phyloP scores from a whole-genome alignment of 306 rosid species.

The Sechiopsis laciniata region DNA sequence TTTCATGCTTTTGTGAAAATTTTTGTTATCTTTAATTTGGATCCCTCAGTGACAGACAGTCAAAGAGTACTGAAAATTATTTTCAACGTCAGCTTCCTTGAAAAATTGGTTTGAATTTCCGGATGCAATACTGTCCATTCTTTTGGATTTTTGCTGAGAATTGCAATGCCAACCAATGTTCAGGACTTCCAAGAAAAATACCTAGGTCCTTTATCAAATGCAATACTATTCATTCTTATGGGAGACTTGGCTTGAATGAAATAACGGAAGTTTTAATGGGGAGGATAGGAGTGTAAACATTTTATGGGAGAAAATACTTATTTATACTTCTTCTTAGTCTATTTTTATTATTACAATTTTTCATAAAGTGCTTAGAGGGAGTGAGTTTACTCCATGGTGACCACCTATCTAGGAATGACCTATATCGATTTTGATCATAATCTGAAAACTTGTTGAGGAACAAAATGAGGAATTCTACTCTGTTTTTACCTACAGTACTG shows the following conservation, averaged over 20 bases:
- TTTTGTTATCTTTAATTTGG: neutral
- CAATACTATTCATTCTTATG: neutral
- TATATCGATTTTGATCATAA: neutral
- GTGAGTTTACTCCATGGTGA: too few relatives aligned
- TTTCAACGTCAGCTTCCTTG: constrained; percentile 10
- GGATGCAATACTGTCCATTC: neutral
- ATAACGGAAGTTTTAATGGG: neutral
- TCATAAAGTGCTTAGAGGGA: too few relatives aligned
- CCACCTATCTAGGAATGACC: too few relatives aligned
- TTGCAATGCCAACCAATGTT: neutral
- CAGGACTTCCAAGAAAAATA: neutral
- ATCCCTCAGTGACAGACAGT: neutral
- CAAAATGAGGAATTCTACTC: neutral
- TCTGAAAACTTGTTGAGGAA: neutral
- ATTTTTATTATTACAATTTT: neutral
- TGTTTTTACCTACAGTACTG: neutral
- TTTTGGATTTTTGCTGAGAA: neutral
- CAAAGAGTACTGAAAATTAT: neutral
- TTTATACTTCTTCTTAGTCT: neutral
- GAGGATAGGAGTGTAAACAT: neutral
- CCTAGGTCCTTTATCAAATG: neutral
- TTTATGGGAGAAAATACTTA: neutral
- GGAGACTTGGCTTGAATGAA: neutral
- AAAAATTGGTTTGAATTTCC: neutral
- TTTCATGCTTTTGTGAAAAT: neutral